Percentiles rank a stretch among this genome's conserved stretches.
Conservation (phyloP, 2,329 filamentous ascomycete species). For the Nannizziopsis arthrosporioides region DNA sequence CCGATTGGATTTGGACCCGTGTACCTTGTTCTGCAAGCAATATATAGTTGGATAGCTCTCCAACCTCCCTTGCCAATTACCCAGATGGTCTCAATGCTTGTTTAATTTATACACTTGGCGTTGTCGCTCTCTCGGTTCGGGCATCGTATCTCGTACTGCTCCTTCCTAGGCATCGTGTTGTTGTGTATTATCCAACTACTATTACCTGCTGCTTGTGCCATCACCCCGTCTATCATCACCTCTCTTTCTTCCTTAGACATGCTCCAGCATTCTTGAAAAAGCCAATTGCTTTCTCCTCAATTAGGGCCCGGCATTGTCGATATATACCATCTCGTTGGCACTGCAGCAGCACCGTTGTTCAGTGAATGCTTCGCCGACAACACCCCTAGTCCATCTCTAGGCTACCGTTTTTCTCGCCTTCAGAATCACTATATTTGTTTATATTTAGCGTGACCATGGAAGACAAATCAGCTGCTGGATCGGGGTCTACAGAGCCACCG, state of each 20-base stretch:
- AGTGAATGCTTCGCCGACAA: too few relatives aligned
- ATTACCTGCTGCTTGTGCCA: background rate
- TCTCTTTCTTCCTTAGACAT: background rate
- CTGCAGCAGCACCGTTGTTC: too few relatives aligned
- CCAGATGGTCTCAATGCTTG: conserved; percentile 1
- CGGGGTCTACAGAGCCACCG: background rate
- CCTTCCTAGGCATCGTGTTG: background rate
- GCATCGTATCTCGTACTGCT: background rate
- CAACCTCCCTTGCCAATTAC: background rate
- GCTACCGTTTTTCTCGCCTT: too few relatives aligned
- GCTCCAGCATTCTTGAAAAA: background rate
- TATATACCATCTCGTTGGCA: too few relatives aligned
- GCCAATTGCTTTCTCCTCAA: background rate
- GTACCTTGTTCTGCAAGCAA: conserved; percentile 1
- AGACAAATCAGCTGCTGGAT: background rate
- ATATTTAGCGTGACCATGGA: conserved; percentile 1
- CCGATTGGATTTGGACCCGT: background rate
- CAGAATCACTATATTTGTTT: too few relatives aligned
- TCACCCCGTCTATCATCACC: too few relatives aligned
- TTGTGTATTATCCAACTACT: background rate
- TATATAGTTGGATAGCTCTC: background rate
- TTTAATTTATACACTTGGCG: conserved; percentile 1
- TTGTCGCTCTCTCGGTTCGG: background rate
- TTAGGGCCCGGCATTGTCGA: too few relatives aligned
- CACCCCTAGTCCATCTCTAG: too few relatives aligned